A percentile compares a stretch with the other conserved stretches of the same genome.
Evolutionary conservation across 2,329 filamentous ascomycete species (phyloP).

Genomic region (Lasiodiplodia citricola): DNA sequence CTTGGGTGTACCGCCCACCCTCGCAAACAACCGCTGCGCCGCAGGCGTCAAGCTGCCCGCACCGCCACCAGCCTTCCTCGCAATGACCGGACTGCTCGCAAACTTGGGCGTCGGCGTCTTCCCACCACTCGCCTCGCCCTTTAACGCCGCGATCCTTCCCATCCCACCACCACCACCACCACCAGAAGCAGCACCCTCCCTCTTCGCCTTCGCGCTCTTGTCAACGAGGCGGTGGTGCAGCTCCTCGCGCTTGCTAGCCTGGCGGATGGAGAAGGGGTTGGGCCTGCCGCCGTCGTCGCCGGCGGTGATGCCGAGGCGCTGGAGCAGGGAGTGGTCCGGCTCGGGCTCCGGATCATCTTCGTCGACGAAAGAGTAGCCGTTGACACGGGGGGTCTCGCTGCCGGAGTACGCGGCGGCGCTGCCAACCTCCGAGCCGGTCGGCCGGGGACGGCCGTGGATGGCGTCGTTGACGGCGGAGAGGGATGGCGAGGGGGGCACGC

Average conservation of each 20-base stretch:
- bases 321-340: conserved; percentile 67
- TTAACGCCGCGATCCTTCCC: neutral
- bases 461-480: conserved; percentile 83
- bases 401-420: conserved; percentile 54
- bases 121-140: conserved; percentile 29
- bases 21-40: conserved; percentile 42
- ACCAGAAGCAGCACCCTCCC: neutral
- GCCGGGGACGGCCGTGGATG: conserved; percentile 71
- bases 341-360: conserved; percentile 57
- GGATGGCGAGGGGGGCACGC: conserved; percentile 75
- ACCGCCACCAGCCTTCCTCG: conserved; percentile 51
- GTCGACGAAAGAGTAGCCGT: conserved; percentile 89
- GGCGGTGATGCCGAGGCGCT: conserved; percentile 66
- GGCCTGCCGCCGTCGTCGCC: neutral
- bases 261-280: conserved; percentile 81
- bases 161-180: neutral
- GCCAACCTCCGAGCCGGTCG: conserved; percentile 39
- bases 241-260: conserved; percentile 76
- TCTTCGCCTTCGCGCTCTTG: conserved; percentile 11
- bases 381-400: conserved; percentile 84
- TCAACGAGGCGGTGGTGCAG: conserved; percentile 89
- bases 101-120: conserved; percentile 69
- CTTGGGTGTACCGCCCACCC: conserved; percentile 32
- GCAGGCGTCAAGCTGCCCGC: conserved; percentile 59
- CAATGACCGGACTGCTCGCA: conserved; percentile 54